Evolutionary conservation across 2,329 filamentous ascomycete species (phyloP).

Genomic region (Stemphylium lycopersici): DNA sequence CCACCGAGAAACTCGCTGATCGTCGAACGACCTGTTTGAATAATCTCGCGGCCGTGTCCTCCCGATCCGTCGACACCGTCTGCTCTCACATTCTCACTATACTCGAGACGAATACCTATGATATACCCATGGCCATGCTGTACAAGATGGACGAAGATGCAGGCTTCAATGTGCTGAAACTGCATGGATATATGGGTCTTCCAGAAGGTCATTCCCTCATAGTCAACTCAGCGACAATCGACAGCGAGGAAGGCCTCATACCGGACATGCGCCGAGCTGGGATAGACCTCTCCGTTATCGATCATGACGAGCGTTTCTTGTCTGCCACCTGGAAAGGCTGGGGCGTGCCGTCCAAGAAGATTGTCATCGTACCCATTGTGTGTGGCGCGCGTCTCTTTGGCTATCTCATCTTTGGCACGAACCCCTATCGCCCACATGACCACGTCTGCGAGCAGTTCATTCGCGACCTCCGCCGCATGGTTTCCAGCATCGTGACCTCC

Average conservation of each 20-base stretch:
- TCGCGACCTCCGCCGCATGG: slow-evolving; percentile 40
- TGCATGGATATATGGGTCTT: slow-evolving; percentile 38
- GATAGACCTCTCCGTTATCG: slow-evolving; percentile 25
- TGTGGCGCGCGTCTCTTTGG: slow-evolving; percentile 31
- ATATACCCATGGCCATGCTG: slow-evolving; percentile 41
- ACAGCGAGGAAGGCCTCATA: slow-evolving; percentile 33
- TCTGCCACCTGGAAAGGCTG: slow-evolving; percentile 38
- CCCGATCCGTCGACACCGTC: slow-evolving; percentile 26
- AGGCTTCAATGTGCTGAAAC: slow-evolving; percentile 18
- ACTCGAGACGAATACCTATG: slow-evolving; percentile 33
- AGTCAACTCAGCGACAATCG: slow-evolving; percentile 28
- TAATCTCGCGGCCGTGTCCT: slow-evolving; percentile 34
- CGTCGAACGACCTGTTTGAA: slow-evolving; percentile 43
- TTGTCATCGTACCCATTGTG: slow-evolving; percentile 37
- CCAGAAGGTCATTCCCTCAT: slow-evolving; percentile 36
- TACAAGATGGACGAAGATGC: slow-evolving; percentile 30
- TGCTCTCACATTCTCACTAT: slow-evolving; percentile 38
- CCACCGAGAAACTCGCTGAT: slow-evolving; percentile 38
- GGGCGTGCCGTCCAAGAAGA: slow-evolving; percentile 29
- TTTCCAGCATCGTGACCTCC: slow-evolving; percentile 37
- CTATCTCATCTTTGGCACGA: slow-evolving; percentile 44
- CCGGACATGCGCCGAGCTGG: slow-evolving; percentile 40
- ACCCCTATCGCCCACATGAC: slow-evolving; percentile 45
- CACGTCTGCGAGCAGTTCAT: slow-evolving; percentile 40
- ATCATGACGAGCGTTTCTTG: slow-evolving; percentile 40